Conservation (phyloP, 2,329 filamentous ascomycete species). For the Neophaeococcomyces mojaviensis region DNA sequence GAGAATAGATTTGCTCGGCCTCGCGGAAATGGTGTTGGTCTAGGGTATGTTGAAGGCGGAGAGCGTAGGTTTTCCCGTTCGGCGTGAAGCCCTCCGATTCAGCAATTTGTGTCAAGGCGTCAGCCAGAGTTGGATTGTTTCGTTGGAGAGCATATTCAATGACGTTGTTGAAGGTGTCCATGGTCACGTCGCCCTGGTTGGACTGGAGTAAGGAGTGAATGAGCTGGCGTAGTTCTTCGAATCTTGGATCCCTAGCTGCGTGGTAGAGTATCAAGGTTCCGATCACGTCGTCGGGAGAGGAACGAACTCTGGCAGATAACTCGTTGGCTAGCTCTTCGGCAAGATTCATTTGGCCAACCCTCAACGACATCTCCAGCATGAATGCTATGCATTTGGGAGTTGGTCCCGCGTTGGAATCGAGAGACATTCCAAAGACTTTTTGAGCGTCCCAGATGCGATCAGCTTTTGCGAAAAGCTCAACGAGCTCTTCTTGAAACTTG, state of each 20-base stretch:
- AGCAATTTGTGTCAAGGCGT: constrained; percentile 64
- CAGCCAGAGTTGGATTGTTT: constrained; percentile 62
- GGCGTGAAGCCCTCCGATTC: constrained; percentile 57
- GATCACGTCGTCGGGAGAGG: constrained; percentile 15
- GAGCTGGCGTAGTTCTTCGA: constrained; percentile 67
- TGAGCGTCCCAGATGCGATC: constrained; percentile 56
- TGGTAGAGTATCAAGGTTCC: constrained; percentile 71
- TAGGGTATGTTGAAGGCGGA: constrained; percentile 72
- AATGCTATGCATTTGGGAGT: constrained; percentile 44
- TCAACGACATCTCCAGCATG: constrained; percentile 55
- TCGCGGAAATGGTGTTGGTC: constrained; percentile 64
- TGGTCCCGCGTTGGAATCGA: constrained; percentile 36
- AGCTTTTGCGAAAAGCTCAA: constrained; percentile 54
- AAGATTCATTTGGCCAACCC: constrained; percentile 55
- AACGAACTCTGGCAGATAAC: constrained; percentile 13
- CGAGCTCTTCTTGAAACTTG: constrained; percentile 44
- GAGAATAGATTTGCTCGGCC: constrained; percentile 47
- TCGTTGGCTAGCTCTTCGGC: constrained; percentile 35
- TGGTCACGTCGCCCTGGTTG: constrained; percentile 50
- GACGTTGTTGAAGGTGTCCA: constrained; percentile 67
- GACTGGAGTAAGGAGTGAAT: constrained; percentile 56
- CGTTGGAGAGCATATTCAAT: constrained; percentile 64
- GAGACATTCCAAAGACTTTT: constrained; percentile 57
- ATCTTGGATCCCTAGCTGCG: constrained; percentile 61
- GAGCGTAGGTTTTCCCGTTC: constrained; percentile 61